Base-by-base conservation (phyloP, 164 flowering plant species). In the Amborella trichopoda region DNA sequence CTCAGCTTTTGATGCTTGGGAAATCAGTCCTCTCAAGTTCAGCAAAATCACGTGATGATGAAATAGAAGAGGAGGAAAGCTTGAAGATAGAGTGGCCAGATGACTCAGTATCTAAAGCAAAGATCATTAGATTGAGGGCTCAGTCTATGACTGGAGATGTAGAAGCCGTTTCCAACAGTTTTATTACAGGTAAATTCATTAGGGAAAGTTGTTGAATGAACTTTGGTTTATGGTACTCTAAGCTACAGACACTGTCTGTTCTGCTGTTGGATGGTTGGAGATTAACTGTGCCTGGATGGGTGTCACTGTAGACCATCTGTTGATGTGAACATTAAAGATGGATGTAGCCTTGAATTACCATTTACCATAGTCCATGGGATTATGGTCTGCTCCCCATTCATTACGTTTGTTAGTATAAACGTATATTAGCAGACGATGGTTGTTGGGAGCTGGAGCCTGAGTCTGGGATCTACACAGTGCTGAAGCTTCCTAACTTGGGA, bases 41-140 rank as follows among this genome's bases (percentile, higher is more conserved):
- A 39, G 77, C 62, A 76, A 81, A 81, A 54, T 67, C 28, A 27
- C 73, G 70, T 51, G 68, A 52, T 28, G 41, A 38, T 10, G 78
- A 72, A 50, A 76, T 75, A 50, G 65, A 42, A 40, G 77, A 68
- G 38, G 72, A 62, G 48, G 75, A 70, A 39, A 32, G 49, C 22
- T 12, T 63, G 47, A 73, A 72, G 26, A 67, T 83, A 50, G 78
- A 77, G 26, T 93, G 96, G 99, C 99, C 96, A 25, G 89, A 82
- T 61, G 95, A 88, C 65, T 75, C 89, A 30, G 47, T 74, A 62
- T 94, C 74, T 28, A 93, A 73, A 63, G 94, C 96, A 41, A 81
- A 73, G 65, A 62, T 83, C 21, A 76, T 93, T 50, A 73, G 94
- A 66, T 52, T 54, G 20, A 85, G 65, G 59, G 77, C 89, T n/a